Percentiles rank a stretch among this genome's conserved stretches.
phyloP scores from a whole-genome alignment of 2,329 filamentous ascomycete genomes.

The Teratosphaeria epicoccoides region DNA sequence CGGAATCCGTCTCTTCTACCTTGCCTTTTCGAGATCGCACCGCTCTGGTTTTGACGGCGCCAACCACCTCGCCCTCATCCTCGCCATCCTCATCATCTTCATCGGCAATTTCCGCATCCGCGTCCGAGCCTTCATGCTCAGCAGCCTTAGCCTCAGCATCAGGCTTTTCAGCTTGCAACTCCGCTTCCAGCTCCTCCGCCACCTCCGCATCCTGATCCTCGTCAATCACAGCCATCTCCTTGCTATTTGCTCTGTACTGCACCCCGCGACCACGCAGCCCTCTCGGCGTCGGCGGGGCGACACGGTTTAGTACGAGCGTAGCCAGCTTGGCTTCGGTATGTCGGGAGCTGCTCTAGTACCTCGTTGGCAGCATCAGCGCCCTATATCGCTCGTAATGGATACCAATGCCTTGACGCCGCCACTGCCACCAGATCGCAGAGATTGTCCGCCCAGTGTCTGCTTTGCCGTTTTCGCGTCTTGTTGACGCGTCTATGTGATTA shows the following conservation, averaged over 20 bases:
- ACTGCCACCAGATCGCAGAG: not conserved
- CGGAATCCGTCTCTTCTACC: constrained; percentile 29
- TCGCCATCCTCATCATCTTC: constrained; percentile 40
- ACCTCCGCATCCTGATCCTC: constrained; percentile 18
- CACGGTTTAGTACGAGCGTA: constrained; percentile 23
- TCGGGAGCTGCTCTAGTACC: not conserved
- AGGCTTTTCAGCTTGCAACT: constrained; percentile 17
- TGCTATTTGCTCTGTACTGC: constrained; percentile 16
- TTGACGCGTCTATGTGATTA: constrained; percentile 1
- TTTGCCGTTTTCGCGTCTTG: not conserved
- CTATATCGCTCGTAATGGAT: not conserved
- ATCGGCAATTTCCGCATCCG: constrained; percentile 43
- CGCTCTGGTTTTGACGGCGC: constrained; percentile 27
- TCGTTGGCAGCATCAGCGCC: not conserved
- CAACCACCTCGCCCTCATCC: constrained; percentile 33
- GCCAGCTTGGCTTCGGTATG: constrained; percentile 19
- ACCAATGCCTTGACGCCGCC: not conserved
- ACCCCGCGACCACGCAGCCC: constrained; percentile 26
- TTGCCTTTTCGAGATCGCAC: constrained; percentile 24
- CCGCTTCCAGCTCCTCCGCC: constrained; percentile 19
- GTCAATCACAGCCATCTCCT: constrained; percentile 12
- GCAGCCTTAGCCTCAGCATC: constrained; percentile 19
- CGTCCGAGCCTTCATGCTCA: constrained; percentile 27
- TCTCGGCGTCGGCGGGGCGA: constrained; percentile 20
- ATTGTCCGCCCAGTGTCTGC: not conserved